Base-by-base conservation (phyloP, 2,329 filamentous ascomycete genomes). In the Pseudogymnoascus sp. region DNA sequence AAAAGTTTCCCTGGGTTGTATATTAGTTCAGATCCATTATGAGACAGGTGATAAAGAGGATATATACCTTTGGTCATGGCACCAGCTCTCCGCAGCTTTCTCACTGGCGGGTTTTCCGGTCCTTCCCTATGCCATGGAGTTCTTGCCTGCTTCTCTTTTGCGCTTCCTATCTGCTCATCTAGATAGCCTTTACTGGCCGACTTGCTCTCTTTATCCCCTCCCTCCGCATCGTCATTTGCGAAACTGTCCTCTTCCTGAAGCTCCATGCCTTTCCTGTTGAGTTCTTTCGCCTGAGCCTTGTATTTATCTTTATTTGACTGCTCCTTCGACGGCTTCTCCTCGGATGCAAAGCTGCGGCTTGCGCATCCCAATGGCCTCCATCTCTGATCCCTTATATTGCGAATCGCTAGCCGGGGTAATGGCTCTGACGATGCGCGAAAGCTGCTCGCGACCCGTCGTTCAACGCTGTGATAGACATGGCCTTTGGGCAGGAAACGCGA, bases 71-170 rank as follows among this genome's bases (percentile, higher is more conserved):
- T 86, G 2, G 81, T 84, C 83, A 87, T 86, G 10, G 78, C 77
- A 63, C 80, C 73, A 70, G 82, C 64, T 52, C 61, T 77, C 70
- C 60, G 76, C 70, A 60, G 58, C 34, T 67, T 65, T 60, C 75
- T 74, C 3, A 83, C 81, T 5, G 82, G 83, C n/a, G 82, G 77
- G 35, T 74, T 67, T 63, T 83, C 80, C 39, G 80, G 80, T 3
- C 83, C 81, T 63, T 86, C 78, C 13, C 84, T 76, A 64, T 84
- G 82, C 85, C 85, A 88, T 65, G 85, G 85, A 33, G 83, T 79
- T 57, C 81, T 76, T 56, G 81, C 74, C 63, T 86, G 84, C 61
- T 79, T 78, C 56, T 79, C 73, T 66, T 81, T 81, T 52, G 77
- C 76, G 60, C 73, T 63, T 9, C 67, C 67, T 59, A 71, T 68